phyloP scores from a whole-genome alignment of 805 yeast genomes.

The Allodekkera sacchari region DNA sequence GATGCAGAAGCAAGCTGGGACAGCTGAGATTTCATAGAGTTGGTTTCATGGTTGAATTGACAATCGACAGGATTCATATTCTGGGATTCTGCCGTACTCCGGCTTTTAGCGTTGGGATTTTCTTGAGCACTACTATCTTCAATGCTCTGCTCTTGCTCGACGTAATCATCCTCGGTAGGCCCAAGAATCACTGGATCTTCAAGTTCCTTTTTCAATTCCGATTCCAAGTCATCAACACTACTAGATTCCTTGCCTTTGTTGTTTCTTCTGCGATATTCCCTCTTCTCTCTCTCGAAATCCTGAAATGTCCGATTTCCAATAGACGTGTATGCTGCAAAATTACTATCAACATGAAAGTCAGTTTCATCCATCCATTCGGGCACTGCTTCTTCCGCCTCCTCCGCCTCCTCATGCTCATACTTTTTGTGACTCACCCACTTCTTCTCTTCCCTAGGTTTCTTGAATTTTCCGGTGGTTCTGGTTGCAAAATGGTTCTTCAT shows the following conservation, averaged over 20 bases:
- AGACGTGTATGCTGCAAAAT: constrained; percentile 16
- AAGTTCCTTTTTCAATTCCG: constrained; percentile 5
- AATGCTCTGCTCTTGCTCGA: not conserved
- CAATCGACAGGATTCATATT: too few species aligned
- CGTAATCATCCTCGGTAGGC: constrained; percentile 8
- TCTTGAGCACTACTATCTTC: not conserved
- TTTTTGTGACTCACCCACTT: not conserved
- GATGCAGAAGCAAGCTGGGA: too few species aligned
- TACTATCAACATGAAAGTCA: constrained; percentile 24
- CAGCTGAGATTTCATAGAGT: too few species aligned
- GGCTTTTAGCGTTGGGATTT: not conserved
- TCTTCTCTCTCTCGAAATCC: constrained; percentile 24
- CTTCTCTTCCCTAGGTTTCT: not conserved
- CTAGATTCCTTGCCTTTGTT: not conserved
- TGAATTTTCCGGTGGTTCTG: not conserved
- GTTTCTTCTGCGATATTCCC: constrained; percentile 10
- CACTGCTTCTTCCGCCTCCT: constrained; percentile 11
- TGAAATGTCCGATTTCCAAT: constrained; percentile 20
- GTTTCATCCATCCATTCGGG: constrained; percentile 27
- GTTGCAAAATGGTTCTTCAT: constrained; percentile 1
- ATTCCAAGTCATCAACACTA: not conserved
- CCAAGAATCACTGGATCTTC: constrained; percentile 9
- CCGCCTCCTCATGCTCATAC: constrained; percentile 5
- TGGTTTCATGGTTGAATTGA: too few species aligned
- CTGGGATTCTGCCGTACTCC: not conserved